Evolutionary conservation across 371 early-diverging fungal genomes (phyloP).

Genomic region (Basidiobolus meristosporus): DNA sequence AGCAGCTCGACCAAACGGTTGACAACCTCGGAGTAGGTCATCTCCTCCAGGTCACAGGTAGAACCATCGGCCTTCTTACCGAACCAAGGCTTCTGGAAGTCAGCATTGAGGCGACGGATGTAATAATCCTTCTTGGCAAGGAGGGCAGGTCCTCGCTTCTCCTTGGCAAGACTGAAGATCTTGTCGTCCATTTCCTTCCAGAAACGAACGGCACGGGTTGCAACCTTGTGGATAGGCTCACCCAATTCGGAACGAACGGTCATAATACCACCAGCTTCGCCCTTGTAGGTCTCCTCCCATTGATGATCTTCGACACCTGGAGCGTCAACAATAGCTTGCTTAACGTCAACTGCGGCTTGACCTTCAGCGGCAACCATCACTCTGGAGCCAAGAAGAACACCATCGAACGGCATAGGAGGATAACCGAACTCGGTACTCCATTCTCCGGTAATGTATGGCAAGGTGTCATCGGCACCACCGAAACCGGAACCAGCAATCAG

Average conservation of each 20-base stretch:
- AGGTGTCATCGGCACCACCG: slow-evolving; percentile 76
- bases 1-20: slow-evolving; percentile 66
- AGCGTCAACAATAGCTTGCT: slow-evolving; percentile 79
- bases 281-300: slow-evolving; percentile 89
- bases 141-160: slow-evolving; percentile 66
- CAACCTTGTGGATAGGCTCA: slow-evolving; percentile 94
- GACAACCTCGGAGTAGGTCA: slow-evolving; percentile 86
- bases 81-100: slow-evolving; percentile 91
- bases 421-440: slow-evolving; percentile 71
- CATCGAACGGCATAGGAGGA: slow-evolving; percentile 93
- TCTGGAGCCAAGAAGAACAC: slow-evolving; percentile 82
- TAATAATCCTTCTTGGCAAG: slow-evolving; percentile 80
- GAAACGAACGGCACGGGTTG: slow-evolving; percentile 80
- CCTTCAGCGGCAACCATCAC: slow-evolving; percentile 92
- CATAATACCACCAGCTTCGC: slow-evolving; percentile 77
- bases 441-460: slow-evolving; percentile 89
- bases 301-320: slow-evolving; percentile 72
- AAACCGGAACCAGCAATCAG: slow-evolving; percentile 87
- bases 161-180: slow-evolving; percentile 72
- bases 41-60: slow-evolving; percentile 63
- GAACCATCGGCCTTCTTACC: slow-evolving; percentile 65
- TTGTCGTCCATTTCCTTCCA: slow-evolving; percentile 93
- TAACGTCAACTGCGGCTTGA: slow-evolving; percentile 62
- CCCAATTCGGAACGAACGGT: slow-evolving; percentile 90
- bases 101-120: slow-evolving; percentile 75